Base-by-base conservation (phyloP, 2,329 filamentous ascomycete species). In the Microsporum audouinii region DNA sequence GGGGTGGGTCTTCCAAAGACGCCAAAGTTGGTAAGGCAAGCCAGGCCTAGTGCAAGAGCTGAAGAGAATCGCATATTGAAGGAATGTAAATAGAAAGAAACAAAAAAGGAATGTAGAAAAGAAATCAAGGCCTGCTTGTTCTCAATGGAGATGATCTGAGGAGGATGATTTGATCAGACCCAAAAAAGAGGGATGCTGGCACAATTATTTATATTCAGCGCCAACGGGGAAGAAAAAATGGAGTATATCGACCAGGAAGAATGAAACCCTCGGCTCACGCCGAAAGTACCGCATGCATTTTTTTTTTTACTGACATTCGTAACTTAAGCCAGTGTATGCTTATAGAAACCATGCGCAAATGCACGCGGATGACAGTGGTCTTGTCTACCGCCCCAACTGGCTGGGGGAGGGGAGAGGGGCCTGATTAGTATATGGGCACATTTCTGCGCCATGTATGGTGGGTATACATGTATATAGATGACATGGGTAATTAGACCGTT, bases 41-140 rank as follows among this genome's bases (percentile, higher is more conserved):
- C 43, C 36, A 59, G 57, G 57, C 57, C 57, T 33, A 59, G 57
- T 10, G 57, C n/a, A n/a, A 59, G 41, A 43, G 39, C 41, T 3
- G 36, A 58, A 36, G 43, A 59, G 43, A 59, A 59, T 23, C 41
- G 41, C 57, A 59, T 59, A 5, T 39, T 57, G 39, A 57, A 57
- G 38, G 27, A 57, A 57, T n/a, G 33, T 12, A 29, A 57, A 57
- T 2, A 5, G 23, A 29, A 39, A 23, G 34, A 5, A 14, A 31
- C 41, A 57, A 33, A 39, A 56, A 56, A 39, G 36, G 36, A 56
- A n/a, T 38, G 36, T 39, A n/a, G 39, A 23, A 57, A 23, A 5
- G 55, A 57, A 23, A 57, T 8, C 55, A 57, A 57, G 55, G 27
- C 36, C 51, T 55, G 51, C 51, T 55, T 55, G 51, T 55, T 34